phyloP scores from a whole-genome alignment of 1,284 basidiomycete species.

The Coriolopsis trogii region DNA sequence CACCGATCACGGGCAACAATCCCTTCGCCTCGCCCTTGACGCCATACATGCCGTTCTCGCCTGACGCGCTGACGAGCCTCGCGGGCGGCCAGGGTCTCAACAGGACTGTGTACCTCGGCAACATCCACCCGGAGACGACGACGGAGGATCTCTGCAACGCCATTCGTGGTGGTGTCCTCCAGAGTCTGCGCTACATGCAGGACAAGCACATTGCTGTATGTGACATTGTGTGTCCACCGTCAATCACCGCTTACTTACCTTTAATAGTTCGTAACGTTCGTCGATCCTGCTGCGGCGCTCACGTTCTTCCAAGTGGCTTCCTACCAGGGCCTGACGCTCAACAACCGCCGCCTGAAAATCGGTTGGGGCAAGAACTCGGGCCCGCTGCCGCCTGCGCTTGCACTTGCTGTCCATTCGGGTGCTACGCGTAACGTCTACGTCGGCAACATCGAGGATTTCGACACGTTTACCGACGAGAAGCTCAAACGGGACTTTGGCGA shows the following conservation, averaged over 20 bases:
- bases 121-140: slow-evolving; percentile 92
- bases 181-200: slow-evolving; percentile 89
- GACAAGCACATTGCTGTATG: slow-evolving; percentile 92
- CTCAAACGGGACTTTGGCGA: slow-evolving; percentile 89
- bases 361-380: slow-evolving; percentile 95
- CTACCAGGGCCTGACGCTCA: slow-evolving; percentile 85
- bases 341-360: slow-evolving; percentile 89
- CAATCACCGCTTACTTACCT: slow-evolving; percentile 13
- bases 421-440: slow-evolving; percentile 95
- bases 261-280: slow-evolving; percentile 84
- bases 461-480: slow-evolving; percentile 83
- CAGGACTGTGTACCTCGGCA: slow-evolving; percentile 90
- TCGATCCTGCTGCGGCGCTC: slow-evolving; percentile 86
- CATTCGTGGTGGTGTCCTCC: slow-evolving; percentile 89
- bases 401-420: slow-evolving; percentile 86
- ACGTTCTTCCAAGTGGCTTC: slow-evolving; percentile 91
- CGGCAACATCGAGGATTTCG: slow-evolving; percentile 91
- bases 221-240: slow-evolving; percentile 22
- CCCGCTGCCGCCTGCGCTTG: slow-evolving; percentile 79
- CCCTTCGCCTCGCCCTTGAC: slow-evolving; percentile 50
- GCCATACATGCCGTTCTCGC: slow-evolving; percentile 61
- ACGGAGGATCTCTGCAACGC: slow-evolving; percentile 93
- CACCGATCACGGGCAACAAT: slow-evolving; percentile 37
- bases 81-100: slow-evolving; percentile 65
- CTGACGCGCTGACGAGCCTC: slow-evolving; percentile 47